These are phyloP conservation scores for Exophiala spinifera DNA, from an alignment of 2,329 filamentous ascomycete species.

Conservation along the genomic window DNA sequence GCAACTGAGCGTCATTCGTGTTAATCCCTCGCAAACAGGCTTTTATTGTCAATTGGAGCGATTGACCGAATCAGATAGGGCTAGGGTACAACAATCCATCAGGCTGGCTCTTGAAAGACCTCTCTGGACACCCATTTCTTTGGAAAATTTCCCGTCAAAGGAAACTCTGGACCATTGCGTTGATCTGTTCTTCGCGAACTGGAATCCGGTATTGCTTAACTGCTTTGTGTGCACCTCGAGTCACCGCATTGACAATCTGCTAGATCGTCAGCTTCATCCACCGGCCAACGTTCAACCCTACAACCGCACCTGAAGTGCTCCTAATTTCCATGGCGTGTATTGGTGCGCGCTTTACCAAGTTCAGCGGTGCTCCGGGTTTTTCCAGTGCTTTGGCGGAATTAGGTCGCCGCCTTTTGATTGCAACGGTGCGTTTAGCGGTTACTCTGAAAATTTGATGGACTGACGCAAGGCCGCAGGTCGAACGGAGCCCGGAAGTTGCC, in stretches of 20 bases:
- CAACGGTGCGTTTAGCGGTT: not conserved
- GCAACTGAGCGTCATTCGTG: too few relatives aligned
- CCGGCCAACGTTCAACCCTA: constrained; percentile 10
- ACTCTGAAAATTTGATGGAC: too few relatives aligned
- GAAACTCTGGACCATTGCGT: constrained; percentile 9
- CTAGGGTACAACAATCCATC: not conserved
- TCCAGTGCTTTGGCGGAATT: constrained; percentile 2
- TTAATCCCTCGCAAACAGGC: not conserved
- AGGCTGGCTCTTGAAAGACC: not conserved
- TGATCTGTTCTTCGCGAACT: constrained; percentile 8
- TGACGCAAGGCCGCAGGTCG: not conserved
- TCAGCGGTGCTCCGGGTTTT: constrained; percentile 2
- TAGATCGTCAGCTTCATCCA: constrained; percentile 8
- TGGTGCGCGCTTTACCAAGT: constrained; percentile 5
- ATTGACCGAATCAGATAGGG: not conserved
- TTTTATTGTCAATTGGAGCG: not conserved
- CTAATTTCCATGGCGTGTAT: constrained; percentile 6
- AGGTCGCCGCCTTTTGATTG: not conserved
- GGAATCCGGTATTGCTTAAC: not conserved
- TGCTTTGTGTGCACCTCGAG: not conserved
- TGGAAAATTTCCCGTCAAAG: constrained; percentile 5
- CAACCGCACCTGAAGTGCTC: not conserved
- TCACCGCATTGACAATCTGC: not conserved
- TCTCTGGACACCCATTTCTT: constrained; percentile 1
- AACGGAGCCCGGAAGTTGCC: not conserved